Conservation (phyloP, 257 asterid genomes). For the Marsdenia floribunda region DNA sequence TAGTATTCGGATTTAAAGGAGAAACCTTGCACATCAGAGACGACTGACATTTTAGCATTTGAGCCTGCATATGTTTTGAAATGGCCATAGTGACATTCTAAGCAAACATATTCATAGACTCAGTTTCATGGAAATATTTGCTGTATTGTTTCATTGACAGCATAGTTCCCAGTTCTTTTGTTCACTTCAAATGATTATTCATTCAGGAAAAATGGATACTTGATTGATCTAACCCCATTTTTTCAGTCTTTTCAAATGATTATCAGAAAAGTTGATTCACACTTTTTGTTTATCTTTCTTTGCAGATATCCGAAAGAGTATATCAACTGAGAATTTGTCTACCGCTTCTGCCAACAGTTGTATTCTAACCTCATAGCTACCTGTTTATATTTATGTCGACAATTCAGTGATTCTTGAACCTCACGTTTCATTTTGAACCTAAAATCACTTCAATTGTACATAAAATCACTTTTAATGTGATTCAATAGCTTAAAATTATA, state of each 20-base stretch:
- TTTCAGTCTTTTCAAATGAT: neutral
- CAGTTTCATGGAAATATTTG: neutral
- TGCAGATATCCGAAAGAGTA: constrained; percentile 20
- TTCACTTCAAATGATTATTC: no score
- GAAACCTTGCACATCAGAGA: neutral
- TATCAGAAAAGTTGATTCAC: neutral
- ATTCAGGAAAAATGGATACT: no score
- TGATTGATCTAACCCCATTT: neutral
- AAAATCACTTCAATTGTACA: neutral
- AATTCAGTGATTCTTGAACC: neutral
- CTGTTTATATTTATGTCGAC: neutral
- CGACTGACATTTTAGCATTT: neutral
- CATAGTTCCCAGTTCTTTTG: neutral
- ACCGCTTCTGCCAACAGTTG: constrained; percentile 20
- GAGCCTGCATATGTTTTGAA: neutral
- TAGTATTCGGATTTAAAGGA: no score
- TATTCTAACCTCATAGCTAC: constrained; percentile 6
- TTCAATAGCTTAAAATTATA: no score
- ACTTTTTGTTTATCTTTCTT: neutral
- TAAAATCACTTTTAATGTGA: no score
- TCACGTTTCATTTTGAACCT: neutral
- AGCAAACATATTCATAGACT: neutral
- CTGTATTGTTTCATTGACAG: neutral
- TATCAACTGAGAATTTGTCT: constrained; percentile 22
- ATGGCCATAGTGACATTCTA: neutral